Evolutionary conservation across 768 basidiomycete genomes (phyloP).

Genomic region (Calocera cornea): DNA sequence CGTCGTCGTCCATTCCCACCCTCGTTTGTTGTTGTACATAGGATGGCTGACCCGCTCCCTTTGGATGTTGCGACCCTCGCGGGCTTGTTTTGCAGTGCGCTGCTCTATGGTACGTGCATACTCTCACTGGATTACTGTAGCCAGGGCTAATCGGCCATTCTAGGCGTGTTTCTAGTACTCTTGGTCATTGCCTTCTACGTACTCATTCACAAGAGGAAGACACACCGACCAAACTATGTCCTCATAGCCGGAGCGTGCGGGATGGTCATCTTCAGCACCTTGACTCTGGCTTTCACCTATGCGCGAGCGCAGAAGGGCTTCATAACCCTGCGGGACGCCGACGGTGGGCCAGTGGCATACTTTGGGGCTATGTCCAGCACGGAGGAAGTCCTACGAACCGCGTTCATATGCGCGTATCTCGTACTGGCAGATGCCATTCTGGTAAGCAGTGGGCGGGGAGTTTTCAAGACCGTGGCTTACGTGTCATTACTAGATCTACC

Average conservation of each 20-base stretch:
- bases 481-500: not conserved
- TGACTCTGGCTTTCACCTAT: slow-evolving; percentile 26
- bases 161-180: slow-evolving; percentile 23
- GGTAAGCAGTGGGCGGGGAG: not conserved
- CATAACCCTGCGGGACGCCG: slow-evolving; percentile 17
- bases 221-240: slow-evolving; percentile 20
- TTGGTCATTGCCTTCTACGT: slow-evolving; percentile 24
- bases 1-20: not conserved
- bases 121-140: not conserved
- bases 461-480: too few species aligned
- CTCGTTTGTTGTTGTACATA: not conserved
- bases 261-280: slow-evolving; percentile 24
- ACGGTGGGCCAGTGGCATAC: not conserved
- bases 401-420: not conserved
- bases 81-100: slow-evolving; percentile 24
- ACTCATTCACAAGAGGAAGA: slow-evolving; percentile 20
- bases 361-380: not conserved
- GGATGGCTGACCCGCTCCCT: not conserved
- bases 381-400: not conserved
- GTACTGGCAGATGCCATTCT: not conserved
- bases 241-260: slow-evolving; percentile 24
- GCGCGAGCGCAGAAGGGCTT: slow-evolving; percentile 29
- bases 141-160: not conserved
- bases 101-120: slow-evolving; percentile 20
- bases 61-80: not conserved